phyloP scores from a whole-genome alignment of 1,284 basidiomycete species.

The Prillingera fragicola region DNA sequence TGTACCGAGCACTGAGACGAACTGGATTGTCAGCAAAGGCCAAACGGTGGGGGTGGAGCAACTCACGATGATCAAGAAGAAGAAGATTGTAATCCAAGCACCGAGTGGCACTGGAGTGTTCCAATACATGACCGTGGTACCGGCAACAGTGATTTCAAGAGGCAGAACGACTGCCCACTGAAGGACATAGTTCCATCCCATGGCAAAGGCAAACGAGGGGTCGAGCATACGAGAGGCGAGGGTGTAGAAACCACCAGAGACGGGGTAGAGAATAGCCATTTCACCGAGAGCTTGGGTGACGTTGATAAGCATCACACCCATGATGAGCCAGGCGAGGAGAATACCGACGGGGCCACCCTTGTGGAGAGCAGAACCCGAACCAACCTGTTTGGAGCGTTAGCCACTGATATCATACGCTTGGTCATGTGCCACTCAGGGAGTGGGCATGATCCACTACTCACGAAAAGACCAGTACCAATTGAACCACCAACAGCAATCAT shows the following conservation, averaged over 20 bases:
- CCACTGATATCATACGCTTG: not conserved
- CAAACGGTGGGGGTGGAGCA: too few relatives aligned
- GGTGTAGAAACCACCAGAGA: constrained; percentile 51
- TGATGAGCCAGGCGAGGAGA: constrained; percentile 45
- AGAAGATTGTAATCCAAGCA: constrained; percentile 47
- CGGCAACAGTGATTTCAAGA: constrained; percentile 49
- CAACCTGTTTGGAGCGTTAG: constrained; percentile 27
- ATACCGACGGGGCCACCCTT: constrained; percentile 51
- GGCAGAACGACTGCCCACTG: constrained; percentile 48
- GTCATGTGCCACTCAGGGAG: not conserved
- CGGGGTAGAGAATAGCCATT: constrained; percentile 50
- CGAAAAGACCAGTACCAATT: constrained; percentile 51
- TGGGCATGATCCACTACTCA: not conserved
- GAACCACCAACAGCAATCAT: constrained; percentile 51
- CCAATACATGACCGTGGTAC: constrained; percentile 44
- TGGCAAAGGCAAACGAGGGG: constrained; percentile 38
- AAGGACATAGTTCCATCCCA: constrained; percentile 48
- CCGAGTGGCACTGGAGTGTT: constrained; percentile 34
- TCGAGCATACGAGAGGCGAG: constrained; percentile 44
- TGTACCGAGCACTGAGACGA: constrained; percentile 31
- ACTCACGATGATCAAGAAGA: constrained; percentile 30
- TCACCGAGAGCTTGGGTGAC: constrained; percentile 49
- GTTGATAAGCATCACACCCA: constrained; percentile 23
- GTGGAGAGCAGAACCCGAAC: constrained; percentile 49
- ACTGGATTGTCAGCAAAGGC: too few relatives aligned